Evolutionary conservation across 2,329 filamentous ascomycete species (phyloP), one percentile per base, ranked within the genome.

Genomic region (Botrytis squamosa): DNA sequence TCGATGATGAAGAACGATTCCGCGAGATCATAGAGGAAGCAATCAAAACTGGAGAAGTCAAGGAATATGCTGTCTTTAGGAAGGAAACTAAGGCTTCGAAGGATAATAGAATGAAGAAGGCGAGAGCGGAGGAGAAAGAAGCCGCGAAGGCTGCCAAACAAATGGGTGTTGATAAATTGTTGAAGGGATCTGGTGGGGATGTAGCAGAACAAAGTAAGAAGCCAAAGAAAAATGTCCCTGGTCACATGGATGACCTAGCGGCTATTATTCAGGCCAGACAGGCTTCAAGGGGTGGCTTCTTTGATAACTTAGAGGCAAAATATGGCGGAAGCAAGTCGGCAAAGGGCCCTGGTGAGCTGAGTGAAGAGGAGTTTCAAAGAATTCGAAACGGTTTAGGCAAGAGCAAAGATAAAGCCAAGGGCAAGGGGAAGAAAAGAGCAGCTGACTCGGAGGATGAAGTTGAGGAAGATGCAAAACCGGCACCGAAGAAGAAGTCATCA

Each of bases 1-100:
- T 94, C 2, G 90, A 92, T 71, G 96, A 99, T 77, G 96, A 99
- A 78, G 91, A 92, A 72, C 87, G 96, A 14, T 98, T 97, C 83
- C 88, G 93, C 22, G 83, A 80, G 25, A 93, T 97, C 63, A 94
- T 99, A 72, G 89, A 97, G 80, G 86, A 89, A 52, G 96, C 94
- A 4, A 96, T 99, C 79, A 85, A 86, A 52, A 86, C 84, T 6
- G 89, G 89, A 1, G 89, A 93, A 55, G 91, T 97, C 0, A 83
- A 90, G 62, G 84, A 85, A 0, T 95, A 90, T 81, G 84, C 87
- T 33, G 86, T 87, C 8, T 99, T 97, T 81, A 88, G 88, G 2
- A 87, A 91, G 40, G 94, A 98, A 84, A 88, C 86, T n/a, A 89
- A 90, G 78, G 89, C 86, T 79, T 88, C 89, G 71, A 88, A 88